Evolutionary conservation across 1,284 basidiomycete genomes (phyloP), one percentile per base, ranked within the genome.

Genomic region (Tylopilus orsonianus): DNA sequence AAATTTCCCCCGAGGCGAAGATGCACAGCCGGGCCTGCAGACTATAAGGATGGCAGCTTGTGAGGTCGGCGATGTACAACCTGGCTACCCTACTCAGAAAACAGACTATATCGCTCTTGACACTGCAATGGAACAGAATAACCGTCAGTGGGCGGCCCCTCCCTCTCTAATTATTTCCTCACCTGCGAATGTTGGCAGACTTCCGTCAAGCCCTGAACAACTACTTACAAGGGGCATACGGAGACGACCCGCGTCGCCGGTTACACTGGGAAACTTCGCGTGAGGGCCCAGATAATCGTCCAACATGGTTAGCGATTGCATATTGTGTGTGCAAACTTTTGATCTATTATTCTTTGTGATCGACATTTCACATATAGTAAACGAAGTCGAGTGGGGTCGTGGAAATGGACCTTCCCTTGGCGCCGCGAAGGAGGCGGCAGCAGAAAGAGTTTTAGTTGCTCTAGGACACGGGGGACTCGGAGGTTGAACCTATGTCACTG

Each of bases 381-480:
- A 64, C 4, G 51, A 33, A 8, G 20, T 66, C 6, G 64, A 68
- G n/a, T 64, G 57, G 50, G 64, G 66, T n/a, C 50, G 50, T 16
- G 62, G 66, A 22, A 41, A 16, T 0, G 62, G 64, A 8, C 14
- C 37, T 10, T 50, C 61, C 41, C 48, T 51, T n/a, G 47, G 49
- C 20, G 49, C 48, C 33, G 62, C 62, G 12, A 64, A 49, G 61
- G 62, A 68, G 20, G 45, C 20, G 8, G 62, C 66, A 5, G 58
- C 62, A 19, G 18, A 40, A 36, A 30, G 3, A 3, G 64, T 64
- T 27, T 35, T 64, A 34, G 43, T 48, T 12, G 58, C 56, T 42
- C 41, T 59, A 41, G 27, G 22, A 27, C 7, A 14, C 32, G n/a
- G 34, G 29, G 35, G 1, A 12, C n/a, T 37, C 45, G 56, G 44